Conservation (phyloP, 176 grass and related monocot genomes). For the Oryza glaberrima region DNA sequence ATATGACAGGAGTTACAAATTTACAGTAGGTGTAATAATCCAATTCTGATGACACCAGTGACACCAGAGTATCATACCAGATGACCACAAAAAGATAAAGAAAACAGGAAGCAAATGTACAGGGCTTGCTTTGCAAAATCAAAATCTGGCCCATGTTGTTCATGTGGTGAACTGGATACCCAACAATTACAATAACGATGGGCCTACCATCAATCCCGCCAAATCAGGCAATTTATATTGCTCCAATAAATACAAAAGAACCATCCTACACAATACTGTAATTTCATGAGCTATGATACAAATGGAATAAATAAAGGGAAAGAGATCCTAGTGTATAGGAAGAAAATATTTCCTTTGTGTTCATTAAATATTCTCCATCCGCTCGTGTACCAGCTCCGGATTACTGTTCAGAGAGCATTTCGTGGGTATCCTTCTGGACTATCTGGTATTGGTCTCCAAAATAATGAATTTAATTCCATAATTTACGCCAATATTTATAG, state of each 20-base stretch:
- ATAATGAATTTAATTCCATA: slow-evolving; percentile 74
- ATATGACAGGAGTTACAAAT: not conserved
- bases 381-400: slow-evolving; percentile 25
- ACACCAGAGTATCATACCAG: not conserved
- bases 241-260: slow-evolving; percentile 59
- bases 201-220: slow-evolving; percentile 48
- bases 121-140: slow-evolving; percentile 35
- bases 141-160: slow-evolving; percentile 51
- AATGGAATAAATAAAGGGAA: slow-evolving; percentile 59
- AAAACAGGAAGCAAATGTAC: slow-evolving; percentile 26
- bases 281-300: slow-evolving; percentile 79
- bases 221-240: slow-evolving; percentile 53
- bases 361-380: slow-evolving; percentile 42
- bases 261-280: slow-evolving; percentile 49
- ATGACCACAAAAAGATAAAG: slow-evolving; percentile 10
- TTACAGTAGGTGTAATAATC: not conserved
- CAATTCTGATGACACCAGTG: not conserved
- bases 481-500: slow-evolving; percentile 51
- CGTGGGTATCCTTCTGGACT: slow-evolving; percentile 38
- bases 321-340: slow-evolving; percentile 44
- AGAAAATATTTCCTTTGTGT: slow-evolving; percentile 48
- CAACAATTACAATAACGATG: slow-evolving; percentile 61
- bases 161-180: slow-evolving; percentile 50
- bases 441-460: slow-evolving; percentile 45
- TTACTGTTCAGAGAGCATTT: slow-evolving; percentile 36